Percentiles rank a stretch among this genome's conserved stretches.
phyloP scores from a whole-genome alignment of 441 rosid genomes.

The Pelargonium fulgidum region DNA sequence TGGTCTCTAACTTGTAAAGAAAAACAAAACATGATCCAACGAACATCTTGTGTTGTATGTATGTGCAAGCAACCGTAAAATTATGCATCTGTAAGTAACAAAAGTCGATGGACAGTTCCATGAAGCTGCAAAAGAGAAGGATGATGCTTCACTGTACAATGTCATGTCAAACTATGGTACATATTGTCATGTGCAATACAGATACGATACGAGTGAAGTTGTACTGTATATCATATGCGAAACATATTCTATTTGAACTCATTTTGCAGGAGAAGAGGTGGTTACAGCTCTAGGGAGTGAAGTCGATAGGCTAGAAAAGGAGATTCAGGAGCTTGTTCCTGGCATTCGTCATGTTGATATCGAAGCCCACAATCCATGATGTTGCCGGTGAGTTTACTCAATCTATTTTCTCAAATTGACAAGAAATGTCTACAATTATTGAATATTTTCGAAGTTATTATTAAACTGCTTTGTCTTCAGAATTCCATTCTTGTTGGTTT shows the following conservation, averaged over 20 bases:
- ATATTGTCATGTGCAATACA: slow-evolving; percentile 8
- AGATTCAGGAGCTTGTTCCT: slow-evolving; percentile 92
- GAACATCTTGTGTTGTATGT: too few relatives aligned
- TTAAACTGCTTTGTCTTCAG: too few relatives aligned
- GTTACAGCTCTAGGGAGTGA: slow-evolving; percentile 97
- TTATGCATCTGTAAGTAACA: slow-evolving; percentile 7
- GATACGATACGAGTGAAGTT: neutral
- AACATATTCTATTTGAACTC: neutral
- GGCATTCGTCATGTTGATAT: slow-evolving; percentile 95
- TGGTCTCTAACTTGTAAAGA: too few relatives aligned
- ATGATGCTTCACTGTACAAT: slow-evolving; percentile 61
- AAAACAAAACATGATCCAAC: too few relatives aligned
- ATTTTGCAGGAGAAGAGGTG: slow-evolving; percentile 80
- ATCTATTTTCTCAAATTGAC: too few relatives aligned
- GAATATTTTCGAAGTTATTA: too few relatives aligned
- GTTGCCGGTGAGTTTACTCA: neutral
- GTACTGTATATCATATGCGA: neutral
- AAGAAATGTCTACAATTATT: too few relatives aligned
- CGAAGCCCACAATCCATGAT: slow-evolving; percentile 84
- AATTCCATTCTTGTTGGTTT: too few relatives aligned
- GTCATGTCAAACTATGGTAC: slow-evolving; percentile 83
- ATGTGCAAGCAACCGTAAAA: neutral
- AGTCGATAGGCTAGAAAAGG: slow-evolving; percentile 87
- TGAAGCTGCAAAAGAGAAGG: slow-evolving; percentile 58
- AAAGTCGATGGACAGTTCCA: slow-evolving; percentile 47